A percentile compares a stretch with the other conserved stretches of the same genome.
These are phyloP conservation scores for Dactylellina cionopaga DNA, from an alignment of 2,329 filamentous ascomycete genomes.

Conservation along the genomic window DNA sequence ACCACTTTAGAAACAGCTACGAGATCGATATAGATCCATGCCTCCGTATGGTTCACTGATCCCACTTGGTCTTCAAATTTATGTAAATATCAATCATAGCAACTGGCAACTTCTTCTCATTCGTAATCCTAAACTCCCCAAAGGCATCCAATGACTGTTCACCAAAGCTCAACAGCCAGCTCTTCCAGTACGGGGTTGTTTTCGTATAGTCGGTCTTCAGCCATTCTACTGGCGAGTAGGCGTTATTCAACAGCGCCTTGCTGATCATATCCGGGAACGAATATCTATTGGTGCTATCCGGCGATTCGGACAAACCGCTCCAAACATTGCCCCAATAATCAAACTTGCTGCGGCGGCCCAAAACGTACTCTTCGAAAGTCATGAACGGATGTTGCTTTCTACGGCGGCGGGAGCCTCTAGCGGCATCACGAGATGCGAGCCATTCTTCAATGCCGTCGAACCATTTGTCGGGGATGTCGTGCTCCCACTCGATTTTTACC, in stretches of 20 bases:
- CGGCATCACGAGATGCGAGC: background rate
- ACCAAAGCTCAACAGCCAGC: conserved; percentile 39
- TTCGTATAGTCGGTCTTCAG: conserved; percentile 18
- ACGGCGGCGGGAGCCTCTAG: conserved; percentile 53
- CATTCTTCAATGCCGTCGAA: conserved; percentile 36
- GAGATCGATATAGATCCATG: no score
- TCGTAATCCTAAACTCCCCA: conserved; percentile 27
- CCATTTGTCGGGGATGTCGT: conserved; percentile 39
- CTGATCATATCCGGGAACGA: conserved; percentile 17
- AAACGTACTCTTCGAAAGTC: conserved; percentile 62
- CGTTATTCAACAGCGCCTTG: background rate
- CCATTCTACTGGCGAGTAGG: conserved; percentile 5
- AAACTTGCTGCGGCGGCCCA: conserved; percentile 26
- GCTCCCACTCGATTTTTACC: conserved; percentile 11
- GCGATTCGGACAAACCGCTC: conserved; percentile 27
- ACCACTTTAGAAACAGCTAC: no score
- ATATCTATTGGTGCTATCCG: background rate
- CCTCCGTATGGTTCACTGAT: conserved; percentile 27
- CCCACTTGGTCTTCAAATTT: conserved; percentile 50
- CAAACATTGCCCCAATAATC: conserved; percentile 60
- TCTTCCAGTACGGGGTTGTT: conserved; percentile 42
- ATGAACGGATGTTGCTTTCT: conserved; percentile 63
- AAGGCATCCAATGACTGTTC: conserved; percentile 32
- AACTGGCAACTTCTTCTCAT: conserved; percentile 26
- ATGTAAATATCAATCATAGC: conserved; percentile 50